These are phyloP conservation scores for Neodidymelliopsis sp. DNA, from an alignment of 2,329 filamentous ascomycete genomes.

Conservation along the genomic window DNA sequence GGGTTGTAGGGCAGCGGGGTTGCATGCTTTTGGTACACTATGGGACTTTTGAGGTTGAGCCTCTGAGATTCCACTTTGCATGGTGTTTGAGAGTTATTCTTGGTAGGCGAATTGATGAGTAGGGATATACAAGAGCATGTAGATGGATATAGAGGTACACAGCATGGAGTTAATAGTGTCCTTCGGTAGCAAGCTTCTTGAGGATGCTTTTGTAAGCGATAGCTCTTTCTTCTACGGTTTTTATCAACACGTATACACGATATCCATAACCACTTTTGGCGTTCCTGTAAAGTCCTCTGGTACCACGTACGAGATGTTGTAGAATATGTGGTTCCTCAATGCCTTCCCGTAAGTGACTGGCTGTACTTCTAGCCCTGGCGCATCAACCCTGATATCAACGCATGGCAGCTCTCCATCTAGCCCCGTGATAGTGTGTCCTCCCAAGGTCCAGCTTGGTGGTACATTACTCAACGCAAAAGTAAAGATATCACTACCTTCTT, in stretches of 20 bases:
- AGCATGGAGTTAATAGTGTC: too few relatives aligned
- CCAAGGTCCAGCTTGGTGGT: slow-evolving; percentile 28
- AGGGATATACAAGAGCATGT: neutral
- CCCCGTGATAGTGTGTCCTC: slow-evolving; percentile 18
- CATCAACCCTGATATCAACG: slow-evolving; percentile 50
- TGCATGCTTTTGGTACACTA: slow-evolving; percentile 47
- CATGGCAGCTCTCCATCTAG: slow-evolving; percentile 39
- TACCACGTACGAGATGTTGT: slow-evolving; percentile 58
- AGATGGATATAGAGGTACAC: slow-evolving; percentile 8
- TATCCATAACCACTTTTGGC: slow-evolving; percentile 47
- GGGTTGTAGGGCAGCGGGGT: slow-evolving; percentile 38
- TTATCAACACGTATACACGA: slow-evolving; percentile 46
- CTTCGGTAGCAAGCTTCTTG: too few relatives aligned
- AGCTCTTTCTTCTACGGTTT: neutral
- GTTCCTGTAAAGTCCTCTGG: slow-evolving; percentile 51
- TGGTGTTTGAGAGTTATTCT: neutral
- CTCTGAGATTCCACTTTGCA: neutral
- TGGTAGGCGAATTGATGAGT: neutral
- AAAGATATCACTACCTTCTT: slow-evolving; percentile 28
- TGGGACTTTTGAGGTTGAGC: slow-evolving; percentile 41
- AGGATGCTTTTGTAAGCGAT: too few relatives aligned
- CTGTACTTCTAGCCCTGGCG: slow-evolving; percentile 49
- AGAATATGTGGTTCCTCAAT: slow-evolving; percentile 54
- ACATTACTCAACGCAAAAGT: slow-evolving; percentile 27
- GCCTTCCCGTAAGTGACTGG: slow-evolving; percentile 49